Conservation (phyloP, 2,329 filamentous ascomycete species). For the Fusarium secorum region DNA sequence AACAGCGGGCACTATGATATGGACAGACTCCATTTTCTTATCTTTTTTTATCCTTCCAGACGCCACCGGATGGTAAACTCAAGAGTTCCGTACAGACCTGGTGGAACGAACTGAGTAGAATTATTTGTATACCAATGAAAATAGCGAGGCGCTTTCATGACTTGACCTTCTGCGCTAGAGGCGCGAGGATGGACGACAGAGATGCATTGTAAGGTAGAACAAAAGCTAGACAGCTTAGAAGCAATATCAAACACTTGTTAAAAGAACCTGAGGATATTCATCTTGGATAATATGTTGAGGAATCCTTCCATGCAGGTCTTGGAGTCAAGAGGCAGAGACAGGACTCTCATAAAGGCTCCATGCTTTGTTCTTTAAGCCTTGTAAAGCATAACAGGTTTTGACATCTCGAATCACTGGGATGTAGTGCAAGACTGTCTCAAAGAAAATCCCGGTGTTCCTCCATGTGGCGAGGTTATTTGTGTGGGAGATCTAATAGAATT, state of each 20-base stretch:
- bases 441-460: neutral
- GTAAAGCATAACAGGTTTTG: neutral
- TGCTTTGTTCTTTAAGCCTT: neutral
- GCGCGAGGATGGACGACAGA: slow-evolving; percentile 27
- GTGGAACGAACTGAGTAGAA: slow-evolving; percentile 9
- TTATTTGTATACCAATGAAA: slow-evolving; percentile 31
- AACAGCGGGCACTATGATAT: slow-evolving; percentile 32
- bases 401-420: neutral
- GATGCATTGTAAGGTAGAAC: slow-evolving; percentile 15
- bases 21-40: slow-evolving; percentile 27
- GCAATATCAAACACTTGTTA: slow-evolving; percentile 12
- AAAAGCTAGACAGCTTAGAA: slow-evolving; percentile 7
- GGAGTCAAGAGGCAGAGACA: neutral
- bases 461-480: neutral
- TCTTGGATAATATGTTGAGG: neutral
- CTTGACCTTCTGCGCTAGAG: slow-evolving; percentile 23
- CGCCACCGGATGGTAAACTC: slow-evolving; percentile 3
- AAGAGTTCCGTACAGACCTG: neutral
- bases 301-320: neutral
- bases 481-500: neutral
- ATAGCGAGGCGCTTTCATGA: slow-evolving; percentile 36
- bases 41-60: slow-evolving; percentile 4
- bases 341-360: neutral
- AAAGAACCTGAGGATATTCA: neutral
- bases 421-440: slow-evolving; percentile 5